Evolutionary conservation across 1,284 basidiomycete species (phyloP).

Genomic region (Apiotrichum siamense): DNA sequence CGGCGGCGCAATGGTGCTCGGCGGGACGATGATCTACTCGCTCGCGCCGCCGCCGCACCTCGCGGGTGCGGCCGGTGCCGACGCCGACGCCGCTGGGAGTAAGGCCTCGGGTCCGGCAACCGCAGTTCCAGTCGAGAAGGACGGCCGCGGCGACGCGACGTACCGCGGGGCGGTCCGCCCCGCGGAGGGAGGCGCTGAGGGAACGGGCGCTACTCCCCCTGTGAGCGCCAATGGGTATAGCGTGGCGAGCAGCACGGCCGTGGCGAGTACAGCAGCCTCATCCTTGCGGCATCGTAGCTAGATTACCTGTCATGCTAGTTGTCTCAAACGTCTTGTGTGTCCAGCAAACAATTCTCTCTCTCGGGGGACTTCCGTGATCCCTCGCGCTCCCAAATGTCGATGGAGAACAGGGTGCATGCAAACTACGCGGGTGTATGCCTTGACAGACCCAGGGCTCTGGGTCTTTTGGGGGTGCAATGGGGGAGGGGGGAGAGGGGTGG

Average conservation of each 20-base stretch:
- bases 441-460: no score
- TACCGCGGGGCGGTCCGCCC: no score
- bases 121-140: background rate
- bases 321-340: no score
- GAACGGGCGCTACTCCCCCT: no score
- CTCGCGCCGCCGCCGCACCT: conserved; percentile 13
- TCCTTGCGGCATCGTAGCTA: background rate
- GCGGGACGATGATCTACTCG: conserved; percentile 28
- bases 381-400: background rate
- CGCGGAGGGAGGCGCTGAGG: no score
- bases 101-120: no score
- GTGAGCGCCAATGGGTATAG: no score
- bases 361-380: no score
- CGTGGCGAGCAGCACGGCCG: background rate
- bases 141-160: no score
- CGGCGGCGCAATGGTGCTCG: conserved; percentile 44
- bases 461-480: background rate
- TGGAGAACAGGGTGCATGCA: conserved; percentile 20
- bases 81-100: no score
- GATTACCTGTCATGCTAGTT: background rate
- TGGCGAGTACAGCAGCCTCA: background rate
- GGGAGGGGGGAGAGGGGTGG: background rate
- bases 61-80: background rate
- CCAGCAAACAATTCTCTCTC: no score
- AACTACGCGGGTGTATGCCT: background rate